Percentiles rank a stretch among this genome's conserved stretches.
phyloP scores from a whole-genome alignment of 441 rosid species.

The Hura crepitans region DNA sequence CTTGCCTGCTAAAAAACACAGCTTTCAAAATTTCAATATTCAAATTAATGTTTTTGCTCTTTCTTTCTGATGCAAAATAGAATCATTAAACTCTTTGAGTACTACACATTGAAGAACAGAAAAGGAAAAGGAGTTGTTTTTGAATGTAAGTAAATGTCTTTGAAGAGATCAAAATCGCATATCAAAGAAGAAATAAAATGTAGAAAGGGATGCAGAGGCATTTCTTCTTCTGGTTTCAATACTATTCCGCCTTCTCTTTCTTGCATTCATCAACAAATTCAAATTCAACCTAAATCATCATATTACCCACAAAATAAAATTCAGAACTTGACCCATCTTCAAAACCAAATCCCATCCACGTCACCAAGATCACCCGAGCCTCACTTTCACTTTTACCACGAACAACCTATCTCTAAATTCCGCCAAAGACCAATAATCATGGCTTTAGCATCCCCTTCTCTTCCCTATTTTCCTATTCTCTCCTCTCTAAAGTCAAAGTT shows the following conservation, averaged over 20 bases:
- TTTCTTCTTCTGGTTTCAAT: slow-evolving; percentile 47
- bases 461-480: slow-evolving; percentile 28
- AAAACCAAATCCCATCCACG: slow-evolving; percentile 38
- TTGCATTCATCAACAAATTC: slow-evolving; percentile 1
- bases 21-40: too few species aligned
- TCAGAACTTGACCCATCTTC: slow-evolving; percentile 15
- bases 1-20: too few species aligned
- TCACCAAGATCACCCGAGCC: slow-evolving; percentile 31
- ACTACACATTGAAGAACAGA: too few species aligned
- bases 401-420: slow-evolving; percentile 30
- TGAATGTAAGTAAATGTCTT: background rate
- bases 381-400: slow-evolving; percentile 26
- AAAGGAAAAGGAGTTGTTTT: background rate
- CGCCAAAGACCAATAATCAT: slow-evolving; percentile 43
- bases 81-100: too few species aligned
- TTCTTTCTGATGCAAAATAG: too few species aligned
- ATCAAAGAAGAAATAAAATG: slow-evolving; percentile 66
- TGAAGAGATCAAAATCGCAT: slow-evolving; percentile 60
- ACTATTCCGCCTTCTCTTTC: slow-evolving; percentile 22
- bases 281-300: slow-evolving; percentile 22
- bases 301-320: slow-evolving; percentile 29
- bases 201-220: slow-evolving; percentile 21
- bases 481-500: slow-evolving; percentile 18
- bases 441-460: slow-evolving; percentile 23
- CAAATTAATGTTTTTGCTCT: too few species aligned